phyloP scores from a whole-genome alignment of 179 eudicot species.

The Beta macrorhiza region DNA sequence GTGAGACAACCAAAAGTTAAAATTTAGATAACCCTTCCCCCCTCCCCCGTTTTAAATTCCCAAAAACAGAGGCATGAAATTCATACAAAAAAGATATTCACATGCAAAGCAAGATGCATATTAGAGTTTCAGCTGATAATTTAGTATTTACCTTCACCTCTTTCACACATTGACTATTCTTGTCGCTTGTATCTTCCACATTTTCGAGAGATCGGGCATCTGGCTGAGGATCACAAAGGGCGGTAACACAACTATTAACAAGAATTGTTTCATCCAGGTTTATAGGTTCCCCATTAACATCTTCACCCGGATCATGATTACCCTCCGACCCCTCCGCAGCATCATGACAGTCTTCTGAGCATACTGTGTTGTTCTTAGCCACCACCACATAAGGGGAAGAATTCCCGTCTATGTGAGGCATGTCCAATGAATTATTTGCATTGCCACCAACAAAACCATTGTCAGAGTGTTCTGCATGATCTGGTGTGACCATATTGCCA shows the following conservation, averaged over 20 bases:
- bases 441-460: constrained; percentile 7
- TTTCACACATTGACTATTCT: constrained; percentile 15
- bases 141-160: constrained; percentile 27
- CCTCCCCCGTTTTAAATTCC: too few species aligned
- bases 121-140: constrained; percentile 8
- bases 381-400: constrained; percentile 1
- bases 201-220: constrained; percentile 5
- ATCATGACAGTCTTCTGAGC: constrained; percentile 13
- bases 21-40: too few species aligned
- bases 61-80: not conserved
- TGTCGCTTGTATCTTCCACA: constrained; percentile 11
- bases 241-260: constrained; percentile 1
- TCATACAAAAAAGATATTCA: not conserved
- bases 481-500: constrained; percentile 7
- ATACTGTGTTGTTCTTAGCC: not conserved
- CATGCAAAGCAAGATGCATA: constrained; percentile 3
- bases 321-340: constrained; percentile 15
- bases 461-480: constrained; percentile 14
- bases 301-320: constrained; percentile 5
- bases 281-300: constrained; percentile 9
- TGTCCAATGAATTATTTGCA: not conserved
- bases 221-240: constrained; percentile 17
- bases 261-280: constrained; percentile 3
- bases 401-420: not conserved
- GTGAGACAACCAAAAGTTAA: not conserved